Base-by-base conservation (phyloP, 495 filamentous ascomycete genomes). In the Annulohypoxylon maeteangense region DNA sequence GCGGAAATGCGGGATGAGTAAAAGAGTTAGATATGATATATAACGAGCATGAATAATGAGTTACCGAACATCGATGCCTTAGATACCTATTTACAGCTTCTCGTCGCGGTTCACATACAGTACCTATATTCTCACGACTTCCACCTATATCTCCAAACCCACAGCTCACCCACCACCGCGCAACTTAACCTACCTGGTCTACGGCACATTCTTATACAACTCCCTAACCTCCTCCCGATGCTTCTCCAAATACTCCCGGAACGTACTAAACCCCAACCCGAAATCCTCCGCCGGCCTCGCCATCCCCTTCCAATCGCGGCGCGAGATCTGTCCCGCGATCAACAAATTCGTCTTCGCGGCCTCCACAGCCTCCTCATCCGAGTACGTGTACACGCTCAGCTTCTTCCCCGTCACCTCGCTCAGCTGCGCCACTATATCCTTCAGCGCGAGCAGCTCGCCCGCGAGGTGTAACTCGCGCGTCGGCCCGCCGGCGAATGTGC, bases 401-500 rank as follows among this genome's bases (percentile, higher is more conserved):
- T 29, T 31, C 63, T 71, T 71, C 23, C 68, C 68, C 7, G 45
- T 42, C 34, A 31, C 63, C 16, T 11, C 63, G 68, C 50, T 14
- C 16, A 71, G 53, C 23, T 51, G 57, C 29, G 40, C 44, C 1
- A 67, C 12, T 0, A 59, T 0, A 0, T 54, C 45, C 4, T 18
- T 38, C 2, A 54, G 29, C 2, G 45, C 25, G 0, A 54, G 32
- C 0, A 53, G 34, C 36, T 60, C 55, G 16, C 32, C 65, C 5
- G 34, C n/a, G 10, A 67, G 1, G 4, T 14, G 5, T 14, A 61
- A 20, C 14, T 44, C 53, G 7, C 29, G 51, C 22, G 22, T 31
- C 18, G 18, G 20, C 23, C 42, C 54, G 44, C 47, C 70, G 2
- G 75, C 62, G 72, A 78, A 84, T 36, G 72, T 66, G 16, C 57